phyloP scores from a whole-genome alignment of 176 grass and related monocot genomes.

The Paspalum notatum region DNA sequence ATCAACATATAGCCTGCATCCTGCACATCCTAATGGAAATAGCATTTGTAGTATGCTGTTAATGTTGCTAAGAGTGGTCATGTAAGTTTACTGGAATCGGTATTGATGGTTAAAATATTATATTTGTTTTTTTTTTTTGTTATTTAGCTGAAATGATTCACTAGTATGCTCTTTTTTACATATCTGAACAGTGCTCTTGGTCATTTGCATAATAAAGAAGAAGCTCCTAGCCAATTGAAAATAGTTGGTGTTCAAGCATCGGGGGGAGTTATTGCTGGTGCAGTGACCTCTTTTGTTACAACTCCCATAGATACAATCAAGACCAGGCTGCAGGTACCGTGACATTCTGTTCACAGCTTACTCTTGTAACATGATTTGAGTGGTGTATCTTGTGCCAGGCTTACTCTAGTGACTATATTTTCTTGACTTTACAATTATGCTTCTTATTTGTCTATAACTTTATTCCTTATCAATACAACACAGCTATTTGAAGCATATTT shows the following conservation, averaged over 20 bases:
- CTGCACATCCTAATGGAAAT: constrained; percentile 4
- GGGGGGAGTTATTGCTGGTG: constrained; percentile 85
- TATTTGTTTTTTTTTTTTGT: neutral
- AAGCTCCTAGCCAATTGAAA: constrained; percentile 64
- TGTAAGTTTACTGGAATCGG: constrained; percentile 11
- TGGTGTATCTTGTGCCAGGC: neutral
- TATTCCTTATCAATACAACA: constrained; percentile 30
- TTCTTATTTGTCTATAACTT: neutral
- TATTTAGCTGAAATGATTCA: constrained; percentile 14
- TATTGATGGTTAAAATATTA: neutral
- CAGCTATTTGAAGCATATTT: constrained; percentile 15
- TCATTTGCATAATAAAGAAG: constrained; percentile 55
- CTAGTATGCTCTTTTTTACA: constrained; percentile 27
- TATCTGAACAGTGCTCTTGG: constrained; percentile 62
- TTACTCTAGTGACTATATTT: constrained; percentile 22
- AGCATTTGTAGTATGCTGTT: neutral
- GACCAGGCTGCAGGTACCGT: constrained; percentile 80
- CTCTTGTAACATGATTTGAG: constrained; percentile 19
- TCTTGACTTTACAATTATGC: constrained; percentile 15
- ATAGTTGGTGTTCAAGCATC: constrained; percentile 92
- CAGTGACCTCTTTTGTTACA: constrained; percentile 86
- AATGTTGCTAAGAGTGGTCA: neutral
- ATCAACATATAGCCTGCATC: neutral
- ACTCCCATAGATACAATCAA: constrained; percentile 98
- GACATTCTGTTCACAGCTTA: constrained; percentile 34